phyloP scores from a whole-genome alignment of 2,329 filamentous ascomycete species.

The Pseudogymnoascus sp. region DNA sequence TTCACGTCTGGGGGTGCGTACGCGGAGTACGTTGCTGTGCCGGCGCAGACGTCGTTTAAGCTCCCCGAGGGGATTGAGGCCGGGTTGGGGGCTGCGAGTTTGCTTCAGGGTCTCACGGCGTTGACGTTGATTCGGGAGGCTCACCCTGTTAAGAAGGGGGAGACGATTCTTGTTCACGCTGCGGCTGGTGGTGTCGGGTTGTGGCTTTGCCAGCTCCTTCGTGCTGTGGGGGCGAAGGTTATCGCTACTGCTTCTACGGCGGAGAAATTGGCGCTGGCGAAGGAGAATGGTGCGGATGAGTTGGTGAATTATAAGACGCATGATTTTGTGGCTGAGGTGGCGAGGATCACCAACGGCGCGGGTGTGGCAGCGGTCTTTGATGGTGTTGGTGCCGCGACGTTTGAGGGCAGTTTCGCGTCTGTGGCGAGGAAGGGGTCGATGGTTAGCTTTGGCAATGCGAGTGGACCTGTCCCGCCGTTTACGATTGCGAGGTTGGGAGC shows the following conservation, averaged over 20 bases:
- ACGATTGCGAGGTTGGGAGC: slow-evolving; percentile 48
- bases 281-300: slow-evolving; percentile 62
- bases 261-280: slow-evolving; percentile 67
- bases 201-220: slow-evolving; percentile 69
- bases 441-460: slow-evolving; percentile 75
- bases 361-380: slow-evolving; percentile 79
- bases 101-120: slow-evolving; percentile 80
- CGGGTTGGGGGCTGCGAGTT: slow-evolving; percentile 58
- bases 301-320: slow-evolving; percentile 64
- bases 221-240: slow-evolving; percentile 63
- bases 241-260: slow-evolving; percentile 72
- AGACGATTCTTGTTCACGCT: slow-evolving; percentile 79
- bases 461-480: slow-evolving; percentile 68
- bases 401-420: slow-evolving; percentile 68
- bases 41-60: slow-evolving; percentile 49
- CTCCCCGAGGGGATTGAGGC: slow-evolving; percentile 57
- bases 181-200: slow-evolving; percentile 77
- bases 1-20: slow-evolving; percentile 46
- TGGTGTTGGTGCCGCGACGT: slow-evolving; percentile 78
- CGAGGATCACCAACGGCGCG: slow-evolving; percentile 62
- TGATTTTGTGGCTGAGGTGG: slow-evolving; percentile 52
- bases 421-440: slow-evolving; percentile 72
- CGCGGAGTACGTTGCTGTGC: slow-evolving; percentile 49
- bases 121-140: slow-evolving; percentile 73
- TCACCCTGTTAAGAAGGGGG: slow-evolving; percentile 61